phyloP scores from a whole-genome alignment of 1,284 basidiomycete genomes.

The Sporisorium iseilematis-ciliati region DNA sequence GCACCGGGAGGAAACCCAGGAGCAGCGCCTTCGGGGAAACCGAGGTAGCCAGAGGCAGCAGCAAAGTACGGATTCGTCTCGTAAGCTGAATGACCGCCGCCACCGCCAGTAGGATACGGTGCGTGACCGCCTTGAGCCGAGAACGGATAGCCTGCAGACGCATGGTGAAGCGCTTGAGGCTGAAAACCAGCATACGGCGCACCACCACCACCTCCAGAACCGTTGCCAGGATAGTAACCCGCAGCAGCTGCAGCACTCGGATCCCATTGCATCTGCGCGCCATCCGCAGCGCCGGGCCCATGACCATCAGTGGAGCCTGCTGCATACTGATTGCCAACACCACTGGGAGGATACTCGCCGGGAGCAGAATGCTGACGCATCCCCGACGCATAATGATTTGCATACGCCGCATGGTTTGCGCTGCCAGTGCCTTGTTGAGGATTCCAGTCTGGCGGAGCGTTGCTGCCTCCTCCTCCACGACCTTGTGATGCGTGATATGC shows the following conservation, averaged over 20 bases:
- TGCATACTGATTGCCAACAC: slow-evolving; percentile 10
- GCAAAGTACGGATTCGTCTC: slow-evolving; percentile 58
- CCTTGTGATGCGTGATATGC: slow-evolving; percentile 16
- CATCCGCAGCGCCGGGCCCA: slow-evolving; percentile 11
- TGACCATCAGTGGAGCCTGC: slow-evolving; percentile 32
- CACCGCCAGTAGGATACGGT: slow-evolving; percentile 6
- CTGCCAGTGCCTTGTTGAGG: slow-evolving; percentile 12
- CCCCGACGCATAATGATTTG: slow-evolving; percentile 30
- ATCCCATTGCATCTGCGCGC: slow-evolving; percentile 29
- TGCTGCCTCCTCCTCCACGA: background rate
- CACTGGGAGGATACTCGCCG: slow-evolving; percentile 26
- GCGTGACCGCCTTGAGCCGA: slow-evolving; percentile 15
- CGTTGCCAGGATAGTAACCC: slow-evolving; percentile 20
- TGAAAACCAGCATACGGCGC: slow-evolving; percentile 32
- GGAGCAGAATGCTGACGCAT: slow-evolving; percentile 47
- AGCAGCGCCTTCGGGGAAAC: slow-evolving; percentile 49
- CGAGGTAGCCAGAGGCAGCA: slow-evolving; percentile 54
- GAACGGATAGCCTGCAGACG: slow-evolving; percentile 39
- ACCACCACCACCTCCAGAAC: slow-evolving; percentile 4
- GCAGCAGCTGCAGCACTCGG: slow-evolving; percentile 33
- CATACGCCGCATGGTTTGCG: slow-evolving; percentile 5
- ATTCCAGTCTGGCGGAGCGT: slow-evolving; percentile 24
- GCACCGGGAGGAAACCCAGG: slow-evolving; percentile 47
- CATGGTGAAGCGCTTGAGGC: slow-evolving; percentile 37
- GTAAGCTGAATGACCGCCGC: slow-evolving; percentile 24